Base-by-base conservation (phyloP, 2,329 filamentous ascomycete species). In the Colletotrichum higginsianum region DNA sequence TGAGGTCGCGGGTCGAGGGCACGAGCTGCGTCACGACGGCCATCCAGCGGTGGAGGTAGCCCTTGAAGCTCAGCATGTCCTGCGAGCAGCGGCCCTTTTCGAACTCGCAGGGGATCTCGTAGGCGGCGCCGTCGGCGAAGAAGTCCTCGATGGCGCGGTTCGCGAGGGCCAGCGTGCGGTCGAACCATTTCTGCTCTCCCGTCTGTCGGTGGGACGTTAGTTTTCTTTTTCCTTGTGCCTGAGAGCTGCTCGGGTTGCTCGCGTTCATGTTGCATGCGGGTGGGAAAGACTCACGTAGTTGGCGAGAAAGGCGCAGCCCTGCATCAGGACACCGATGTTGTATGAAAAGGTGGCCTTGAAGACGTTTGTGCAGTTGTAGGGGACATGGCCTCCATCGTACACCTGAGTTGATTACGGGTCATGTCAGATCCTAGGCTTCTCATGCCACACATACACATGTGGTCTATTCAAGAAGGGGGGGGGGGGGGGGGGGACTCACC, bases 41-140 rank as follows among this genome's bases (percentile, higher is more conserved):
- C 75, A 94, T 84, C 90, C 91, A 93, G 50, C 90, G 87, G 74
- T 90, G 86, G 18, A 93, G 83, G 67, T 91, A 90, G 42, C 91
- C 92, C 80, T 94, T 94, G 87, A 92, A 95, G 1, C 89, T 89
- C 69, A 89, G 82, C 85, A 94, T 93, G 76, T 96, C 94, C 56
- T 88, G 85, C 68, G 91, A 91, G 83, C 93, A 96, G 35, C 82
- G 86, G 21, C 78, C 81, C 1, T 85, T 81, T 23, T 79, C 76
- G 40, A 77, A 75, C 75, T 94, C 92, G 81, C 93, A 96, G 12
- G 90, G 84, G 2, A 87, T 80, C 79, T 94, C 93, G 58, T 83
- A 88, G 76, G 92, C 89, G 73, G 91, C 83, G 53, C 86, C 85
- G 40, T 87, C 79, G 47, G 83, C 83, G 81, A 87, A 87, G 78